Base-by-base conservation (phyloP, 345 rosid species). In the Firmiana major region DNA sequence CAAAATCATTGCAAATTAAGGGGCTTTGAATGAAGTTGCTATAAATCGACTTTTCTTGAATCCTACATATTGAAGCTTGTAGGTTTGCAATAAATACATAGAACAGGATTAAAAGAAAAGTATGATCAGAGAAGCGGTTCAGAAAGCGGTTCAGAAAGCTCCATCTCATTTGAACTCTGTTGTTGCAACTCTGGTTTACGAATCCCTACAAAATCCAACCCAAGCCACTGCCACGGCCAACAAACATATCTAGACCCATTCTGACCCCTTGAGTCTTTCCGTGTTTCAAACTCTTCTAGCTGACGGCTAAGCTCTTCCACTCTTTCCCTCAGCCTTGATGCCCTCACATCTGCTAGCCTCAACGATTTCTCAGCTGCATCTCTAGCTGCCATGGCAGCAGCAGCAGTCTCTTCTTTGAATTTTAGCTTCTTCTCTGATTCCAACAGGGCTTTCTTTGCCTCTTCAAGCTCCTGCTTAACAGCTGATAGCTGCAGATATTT, bases 211-310 rank as follows among this genome's bases (percentile, higher is more conserved):
- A 94, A 87, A 84, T 94, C 96, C 71, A 97, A 59, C 55, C 99
- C 98, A 43, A 94, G 98, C 94, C 94, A 95, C 79, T 97, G 99
- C 98, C 97, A 94, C 4, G 97, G 98, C 98, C 99, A 94, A 79
- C 99, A 97, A 55, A 83, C 92, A 75, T 94, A 97, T 81, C 98
- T 87, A 9, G 94, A 84, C 42, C 90, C 78, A 67, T 77, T 82
- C 38, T 73, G 86, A 45, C 85, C 82, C 71, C 85, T 86, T 7
- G 83, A 74, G 72, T 93, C 96, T 82, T 89, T 84, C 77, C 86
- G 88, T 19, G 92, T 84, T 83, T 97, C 99, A 62, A 88, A 77
- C 79, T 85, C 98, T 83, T 97, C 98, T 22, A 94, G 87, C 81
- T 89, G 95, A 78, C 77, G 90, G 85, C 89, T 92, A 55, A 94